A percentile compares a stretch with the other conserved stretches of the same genome.
These are phyloP conservation scores for Lactifluus pinguis DNA, from an alignment of 768 basidiomycete genomes.

Conservation along the genomic window DNA sequence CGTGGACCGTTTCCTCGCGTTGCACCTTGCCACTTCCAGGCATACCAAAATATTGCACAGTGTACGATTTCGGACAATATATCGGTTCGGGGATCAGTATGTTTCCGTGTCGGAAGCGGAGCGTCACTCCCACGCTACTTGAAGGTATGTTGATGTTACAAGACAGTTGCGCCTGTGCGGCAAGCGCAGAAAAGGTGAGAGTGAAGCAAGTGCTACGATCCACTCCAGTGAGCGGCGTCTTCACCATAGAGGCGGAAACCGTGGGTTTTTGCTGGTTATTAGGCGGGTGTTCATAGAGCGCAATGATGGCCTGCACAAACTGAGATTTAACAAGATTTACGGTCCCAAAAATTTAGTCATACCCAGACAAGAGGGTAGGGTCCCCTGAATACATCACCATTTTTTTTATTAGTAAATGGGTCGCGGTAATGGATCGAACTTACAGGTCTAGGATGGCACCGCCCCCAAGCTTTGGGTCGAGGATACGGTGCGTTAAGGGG, in stretches of 20 bases:
- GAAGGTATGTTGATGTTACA: constrained; percentile 53
- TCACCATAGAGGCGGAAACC: constrained; percentile 64
- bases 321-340: neutral
- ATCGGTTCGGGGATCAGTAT: constrained; percentile 59
- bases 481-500: constrained; percentile 61
- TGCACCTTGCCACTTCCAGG: constrained; percentile 33
- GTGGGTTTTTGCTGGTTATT: constrained; percentile 54
- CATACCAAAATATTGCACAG: constrained; percentile 49
- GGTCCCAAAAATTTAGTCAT: constrained; percentile 17
- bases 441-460: constrained; percentile 80
- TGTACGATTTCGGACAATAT: constrained; percentile 57
- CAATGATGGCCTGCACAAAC: constrained; percentile 55
- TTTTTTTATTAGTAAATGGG: neutral
- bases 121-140: constrained; percentile 43
- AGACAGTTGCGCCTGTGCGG: constrained; percentile 64
- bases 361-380: constrained; percentile 81
- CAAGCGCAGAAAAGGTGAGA: constrained; percentile 56
- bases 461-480: constrained; percentile 73
- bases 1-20: constrained; percentile 48
- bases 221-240: constrained; percentile 68
- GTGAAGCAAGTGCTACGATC: constrained; percentile 71
- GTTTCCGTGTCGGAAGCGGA: constrained; percentile 68
- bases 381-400: constrained; percentile 37
- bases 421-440: constrained; percentile 23
- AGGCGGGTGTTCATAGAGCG: constrained; percentile 69